Evolutionary conservation across 768 basidiomycete genomes (phyloP), one percentile per base, ranked within the genome.

Genomic region (Dictyophora rubrovolvata): DNA sequence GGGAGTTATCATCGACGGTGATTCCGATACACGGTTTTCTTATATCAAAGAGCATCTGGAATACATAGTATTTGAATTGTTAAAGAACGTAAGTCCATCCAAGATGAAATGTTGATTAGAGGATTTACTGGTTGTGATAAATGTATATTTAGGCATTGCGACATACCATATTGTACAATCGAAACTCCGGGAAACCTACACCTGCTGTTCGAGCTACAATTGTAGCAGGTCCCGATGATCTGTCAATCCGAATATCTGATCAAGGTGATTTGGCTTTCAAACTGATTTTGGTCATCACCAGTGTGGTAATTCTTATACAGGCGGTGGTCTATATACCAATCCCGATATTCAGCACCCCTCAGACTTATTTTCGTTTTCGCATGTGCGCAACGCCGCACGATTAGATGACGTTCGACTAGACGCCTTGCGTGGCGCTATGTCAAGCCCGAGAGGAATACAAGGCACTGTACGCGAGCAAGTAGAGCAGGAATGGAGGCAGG

Each of bases 281-380:
- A 16, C 16, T 48, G 55, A 50, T 36, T 54, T 60, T 20, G 56
- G 63, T 34, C 65, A 63, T 23, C 57, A 59, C 22, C 57, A 60
- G 48, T 48, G 5, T 28, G 18, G 48, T 36, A 12, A 56, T 42
- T 51, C 50, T 48, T 49, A 63, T 20, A 4, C 67, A 87, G 92
- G 89, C 37, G 88, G 89, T 2, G 90, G 91, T 1, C 76, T 93
- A 8, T 68, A 72, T 48, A 76, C 73, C 18, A 59, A 59, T 36
- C 67, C 77, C 7, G 71, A 79, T 57, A 77, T 89, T 53, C 76
- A 75, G 60, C 77, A 76, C 1, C 83, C 90, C 0, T 80, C 85
- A 18, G 91, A 93, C 67, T 75, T 93, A 5, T 92, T 91, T 70
- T 93, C 91, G 3, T 93, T 94, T 73, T 93, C 90, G 3, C 91